These are phyloP conservation scores for Catharanthus roseus DNA, from an alignment of 257 asterid genomes.

Conservation along the genomic window DNA sequence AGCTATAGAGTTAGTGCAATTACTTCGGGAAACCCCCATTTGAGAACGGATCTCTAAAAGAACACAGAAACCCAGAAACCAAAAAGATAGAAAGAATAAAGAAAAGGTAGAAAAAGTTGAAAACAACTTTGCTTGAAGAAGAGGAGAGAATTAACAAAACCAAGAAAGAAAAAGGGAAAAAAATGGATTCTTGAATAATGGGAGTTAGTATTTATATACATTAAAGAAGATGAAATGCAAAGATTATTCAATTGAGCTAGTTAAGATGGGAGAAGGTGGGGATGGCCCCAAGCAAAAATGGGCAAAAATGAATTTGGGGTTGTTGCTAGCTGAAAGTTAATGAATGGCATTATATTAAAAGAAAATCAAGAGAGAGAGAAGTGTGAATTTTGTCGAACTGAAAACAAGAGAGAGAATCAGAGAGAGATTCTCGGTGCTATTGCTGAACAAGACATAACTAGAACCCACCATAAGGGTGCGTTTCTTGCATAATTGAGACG, in stretches of 20 bases:
- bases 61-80: conserved; percentile 41
- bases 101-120: conserved; percentile 14
- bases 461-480: conserved; percentile 23
- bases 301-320: too few species aligned
- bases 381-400: conserved; percentile 29
- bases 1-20: conserved; percentile 33
- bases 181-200: conserved; percentile 18
- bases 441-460: conserved; percentile 32
- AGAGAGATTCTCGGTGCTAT: conserved; percentile 30
- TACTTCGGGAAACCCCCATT: conserved; percentile 51
- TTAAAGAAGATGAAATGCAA: conserved; percentile 19
- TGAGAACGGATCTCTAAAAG: conserved; percentile 32
- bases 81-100: conserved; percentile 28
- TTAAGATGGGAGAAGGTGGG: conserved; percentile 49
- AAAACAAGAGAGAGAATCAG: conserved; percentile 8
- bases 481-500: conserved; percentile 25
- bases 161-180: conserved; percentile 29
- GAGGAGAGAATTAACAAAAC: conserved; percentile 37
- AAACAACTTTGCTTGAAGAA: conserved; percentile 60
- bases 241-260: conserved; percentile 17
- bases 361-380: conserved; percentile 24
- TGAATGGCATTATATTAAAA: conserved; percentile 31
- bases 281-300: conserved; percentile 38
- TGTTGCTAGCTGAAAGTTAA: too few species aligned
- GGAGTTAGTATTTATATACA: conserved; percentile 25